phyloP scores from a whole-genome alignment of 768 basidiomycete species.

The Boletellus ananas region DNA sequence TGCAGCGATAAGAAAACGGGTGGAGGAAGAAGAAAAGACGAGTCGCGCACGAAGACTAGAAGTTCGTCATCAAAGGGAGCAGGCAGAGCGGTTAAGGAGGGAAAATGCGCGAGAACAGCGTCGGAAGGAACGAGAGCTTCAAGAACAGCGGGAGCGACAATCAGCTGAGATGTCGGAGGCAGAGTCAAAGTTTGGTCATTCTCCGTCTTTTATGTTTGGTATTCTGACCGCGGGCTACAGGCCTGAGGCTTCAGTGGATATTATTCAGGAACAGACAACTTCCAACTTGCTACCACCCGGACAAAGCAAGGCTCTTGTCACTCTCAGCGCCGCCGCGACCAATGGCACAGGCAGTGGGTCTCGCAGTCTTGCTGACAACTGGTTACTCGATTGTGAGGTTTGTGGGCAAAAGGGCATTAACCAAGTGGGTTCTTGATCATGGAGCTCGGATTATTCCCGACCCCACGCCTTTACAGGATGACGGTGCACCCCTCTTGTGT shows the following conservation, averaged over 20 bases:
- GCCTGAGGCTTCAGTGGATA: slow-evolving; percentile 1
- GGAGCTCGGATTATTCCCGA: not conserved
- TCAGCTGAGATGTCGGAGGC: slow-evolving; percentile 9
- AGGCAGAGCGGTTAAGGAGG: slow-evolving; percentile 47
- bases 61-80: slow-evolving; percentile 54
- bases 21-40: slow-evolving; percentile 66
- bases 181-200: slow-evolving; percentile 12
- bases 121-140: slow-evolving; percentile 33
- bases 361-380: slow-evolving; percentile 60
- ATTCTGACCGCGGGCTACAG: slow-evolving; percentile 18
- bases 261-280: not conserved
- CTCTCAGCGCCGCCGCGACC: slow-evolving; percentile 1
- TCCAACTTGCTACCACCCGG: not conserved
- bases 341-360: slow-evolving; percentile 41
- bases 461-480: slow-evolving; percentile 51
- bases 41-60: slow-evolving; percentile 59
- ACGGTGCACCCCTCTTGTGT: slow-evolving; percentile 72
- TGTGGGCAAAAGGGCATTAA: slow-evolving; percentile 73
- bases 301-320: slow-evolving; percentile 5
- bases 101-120: slow-evolving; percentile 60
- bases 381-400: slow-evolving; percentile 88
- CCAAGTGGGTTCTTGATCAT: slow-evolving; percentile 44
- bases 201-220: not conserved
- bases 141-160: slow-evolving; percentile 26
- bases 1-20: slow-evolving; percentile 52